Conservation (phyloP, 2,329 filamentous ascomycete species). For the Nannizzia gypsea region DNA sequence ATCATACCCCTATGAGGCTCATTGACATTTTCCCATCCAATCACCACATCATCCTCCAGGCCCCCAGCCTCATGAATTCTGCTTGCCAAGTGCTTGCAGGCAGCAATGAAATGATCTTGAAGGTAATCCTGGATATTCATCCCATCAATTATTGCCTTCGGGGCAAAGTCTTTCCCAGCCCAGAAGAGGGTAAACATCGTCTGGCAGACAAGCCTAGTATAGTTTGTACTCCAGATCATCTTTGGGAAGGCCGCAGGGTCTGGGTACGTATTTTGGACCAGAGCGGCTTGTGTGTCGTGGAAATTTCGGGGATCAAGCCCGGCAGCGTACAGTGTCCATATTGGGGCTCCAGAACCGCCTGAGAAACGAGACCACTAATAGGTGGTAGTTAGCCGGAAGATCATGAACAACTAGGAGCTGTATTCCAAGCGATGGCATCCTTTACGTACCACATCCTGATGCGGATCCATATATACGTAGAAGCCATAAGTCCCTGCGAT, state of each 20-base stretch:
- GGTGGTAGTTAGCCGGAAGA: background rate
- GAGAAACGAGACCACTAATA: conserved; percentile 80
- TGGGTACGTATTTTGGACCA: conserved; percentile 89
- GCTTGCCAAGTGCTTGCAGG: conserved; percentile 68
- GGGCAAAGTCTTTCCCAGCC: conserved; percentile 78
- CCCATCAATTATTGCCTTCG: conserved; percentile 88
- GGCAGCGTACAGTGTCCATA: conserved; percentile 95
- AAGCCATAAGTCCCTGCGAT: conserved; percentile 84
- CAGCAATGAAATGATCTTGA: conserved; percentile 70
- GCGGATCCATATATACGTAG: conserved; percentile 96
- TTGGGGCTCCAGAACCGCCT: conserved; percentile 85
- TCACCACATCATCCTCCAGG: conserved; percentile 71
- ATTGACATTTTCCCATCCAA: conserved; percentile 95
- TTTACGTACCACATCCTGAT: conserved; percentile 70
- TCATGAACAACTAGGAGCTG: background rate
- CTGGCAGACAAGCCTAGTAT: conserved; percentile 71
- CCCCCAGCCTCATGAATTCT: conserved; percentile 83
- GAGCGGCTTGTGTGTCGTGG: conserved; percentile 72
- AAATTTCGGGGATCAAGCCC: conserved; percentile 82
- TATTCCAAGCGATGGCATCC: background rate
- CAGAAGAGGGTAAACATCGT: conserved; percentile 95
- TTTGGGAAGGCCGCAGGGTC: conserved; percentile 80
- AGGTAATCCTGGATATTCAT: conserved; percentile 95
- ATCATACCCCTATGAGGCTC: conserved; percentile 85
- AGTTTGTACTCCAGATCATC: conserved; percentile 99